Evolutionary conservation across 768 basidiomycete species (phyloP).

Genomic region (Boletus vermiculosoides): DNA sequence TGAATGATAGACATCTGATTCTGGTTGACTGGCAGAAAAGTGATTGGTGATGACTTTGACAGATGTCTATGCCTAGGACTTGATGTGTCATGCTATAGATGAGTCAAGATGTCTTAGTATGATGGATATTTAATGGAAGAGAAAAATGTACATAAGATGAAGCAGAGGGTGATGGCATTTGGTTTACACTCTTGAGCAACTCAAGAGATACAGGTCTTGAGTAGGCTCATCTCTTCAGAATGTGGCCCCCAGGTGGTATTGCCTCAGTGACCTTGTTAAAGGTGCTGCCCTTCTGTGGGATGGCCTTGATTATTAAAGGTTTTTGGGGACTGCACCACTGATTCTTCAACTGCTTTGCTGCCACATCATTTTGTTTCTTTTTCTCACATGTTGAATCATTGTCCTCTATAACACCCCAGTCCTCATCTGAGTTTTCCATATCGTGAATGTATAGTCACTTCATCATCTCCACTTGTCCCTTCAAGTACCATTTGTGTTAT

Average conservation of each 20-base stretch:
- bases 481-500: no score
- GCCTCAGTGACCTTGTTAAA: no score
- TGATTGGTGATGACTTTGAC: constrained; percentile 18
- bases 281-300: constrained; percentile 41
- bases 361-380: constrained; percentile 37
- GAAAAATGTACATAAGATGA: constrained; percentile 4
- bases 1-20: constrained; percentile 40
- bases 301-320: constrained; percentile 18
- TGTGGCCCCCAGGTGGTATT: no score
- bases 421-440: constrained; percentile 45
- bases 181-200: no score
- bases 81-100: constrained; percentile 9
- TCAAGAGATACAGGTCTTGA: no score
- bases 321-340: constrained; percentile 30
- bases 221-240: no score
- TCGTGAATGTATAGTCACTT: constrained; percentile 59
- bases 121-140: neutral
- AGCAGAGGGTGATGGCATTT: no score
- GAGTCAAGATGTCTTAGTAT: neutral
- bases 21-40: constrained; percentile 41
- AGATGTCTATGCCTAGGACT: constrained; percentile 5
- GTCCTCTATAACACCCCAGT: no score
- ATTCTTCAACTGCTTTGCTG: constrained; percentile 26
- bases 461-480: constrained; percentile 61
- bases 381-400: constrained; percentile 55